Conservation (phyloP, 805 yeast genomes). For the Yamadazyma akitaensis region DNA sequence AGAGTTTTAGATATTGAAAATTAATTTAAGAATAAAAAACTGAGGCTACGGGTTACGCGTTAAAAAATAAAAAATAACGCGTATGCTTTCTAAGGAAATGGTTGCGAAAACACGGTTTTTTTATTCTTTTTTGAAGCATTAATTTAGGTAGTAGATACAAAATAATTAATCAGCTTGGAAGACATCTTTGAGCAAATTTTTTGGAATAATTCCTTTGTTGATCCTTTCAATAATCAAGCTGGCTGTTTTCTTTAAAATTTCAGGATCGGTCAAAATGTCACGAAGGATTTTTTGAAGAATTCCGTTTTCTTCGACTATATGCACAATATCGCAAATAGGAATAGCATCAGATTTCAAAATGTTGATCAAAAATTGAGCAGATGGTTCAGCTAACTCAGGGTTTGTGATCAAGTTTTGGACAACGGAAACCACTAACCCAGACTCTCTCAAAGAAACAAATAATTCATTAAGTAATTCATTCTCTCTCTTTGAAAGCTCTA, state of each 20-base stretch:
- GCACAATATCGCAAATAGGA: slow-evolving; percentile 18
- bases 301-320: slow-evolving; percentile 20
- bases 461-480: slow-evolving; percentile 16
- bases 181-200: slow-evolving; percentile 8
- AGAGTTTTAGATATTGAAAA: neutral
- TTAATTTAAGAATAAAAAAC: neutral
- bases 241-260: slow-evolving; percentile 18
- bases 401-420: slow-evolving; percentile 23
- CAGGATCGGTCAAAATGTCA: slow-evolving; percentile 20
- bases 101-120: slow-evolving; percentile 4
- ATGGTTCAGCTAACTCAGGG: slow-evolving; percentile 26
- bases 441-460: slow-evolving; percentile 18
- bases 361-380: slow-evolving; percentile 22
- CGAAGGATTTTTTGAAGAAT: slow-evolving; percentile 15
- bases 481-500: slow-evolving; percentile 18
- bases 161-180: neutral
- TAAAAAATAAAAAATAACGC: neutral
- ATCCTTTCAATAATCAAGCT: slow-evolving; percentile 17
- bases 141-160: neutral
- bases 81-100: neutral
- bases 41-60: slow-evolving; percentile 5
- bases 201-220: slow-evolving; percentile 19
- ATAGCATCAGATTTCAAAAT: slow-evolving; percentile 24
- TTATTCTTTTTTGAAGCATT: neutral
- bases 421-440: slow-evolving; percentile 24